Evolutionary conservation across 169 alveolate species (phyloP).

Genomic region (Eimeria mitis): DNA sequence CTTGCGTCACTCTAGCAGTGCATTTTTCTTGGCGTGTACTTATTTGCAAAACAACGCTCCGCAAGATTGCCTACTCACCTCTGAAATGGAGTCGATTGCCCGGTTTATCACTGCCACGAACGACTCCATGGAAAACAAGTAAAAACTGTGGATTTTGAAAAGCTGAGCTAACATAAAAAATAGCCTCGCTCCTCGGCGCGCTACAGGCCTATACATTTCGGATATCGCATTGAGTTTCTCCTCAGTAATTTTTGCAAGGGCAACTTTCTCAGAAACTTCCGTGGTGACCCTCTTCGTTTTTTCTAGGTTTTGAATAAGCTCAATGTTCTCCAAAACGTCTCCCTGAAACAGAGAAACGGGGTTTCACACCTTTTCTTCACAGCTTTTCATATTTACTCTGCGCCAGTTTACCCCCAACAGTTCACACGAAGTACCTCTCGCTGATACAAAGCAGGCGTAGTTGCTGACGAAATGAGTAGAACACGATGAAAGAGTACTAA

Average conservation of each 20-base stretch:
- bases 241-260: conserved; percentile 96
- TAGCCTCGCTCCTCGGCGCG: conserved; percentile 84
- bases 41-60: background rate
- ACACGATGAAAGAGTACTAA: background rate
- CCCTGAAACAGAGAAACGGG: conserved; percentile 69
- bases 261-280: conserved; percentile 96
- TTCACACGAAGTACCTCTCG: background rate
- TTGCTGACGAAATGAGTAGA: background rate
- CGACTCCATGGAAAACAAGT: conserved; percentile 97
- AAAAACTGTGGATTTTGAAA: conserved; percentile 95
- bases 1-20: background rate
- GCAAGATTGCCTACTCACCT: conserved; percentile 85
- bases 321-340: conserved; percentile 96
- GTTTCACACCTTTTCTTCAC: background rate
- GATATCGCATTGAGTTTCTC: conserved; percentile 96
- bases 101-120: conserved; percentile 96
- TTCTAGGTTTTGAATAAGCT: conserved; percentile 96
- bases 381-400: background rate
- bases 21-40: background rate
- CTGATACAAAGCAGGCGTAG: background rate
- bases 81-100: conserved; percentile 96
- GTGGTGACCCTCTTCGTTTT: conserved; percentile 96
- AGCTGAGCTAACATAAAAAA: conserved; percentile 79
- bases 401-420: background rate
- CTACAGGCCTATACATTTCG: conserved; percentile 97